These are phyloP conservation scores for Neltuma alba DNA, from an alignment of 306 rosid genomes.

Conservation along the genomic window DNA sequence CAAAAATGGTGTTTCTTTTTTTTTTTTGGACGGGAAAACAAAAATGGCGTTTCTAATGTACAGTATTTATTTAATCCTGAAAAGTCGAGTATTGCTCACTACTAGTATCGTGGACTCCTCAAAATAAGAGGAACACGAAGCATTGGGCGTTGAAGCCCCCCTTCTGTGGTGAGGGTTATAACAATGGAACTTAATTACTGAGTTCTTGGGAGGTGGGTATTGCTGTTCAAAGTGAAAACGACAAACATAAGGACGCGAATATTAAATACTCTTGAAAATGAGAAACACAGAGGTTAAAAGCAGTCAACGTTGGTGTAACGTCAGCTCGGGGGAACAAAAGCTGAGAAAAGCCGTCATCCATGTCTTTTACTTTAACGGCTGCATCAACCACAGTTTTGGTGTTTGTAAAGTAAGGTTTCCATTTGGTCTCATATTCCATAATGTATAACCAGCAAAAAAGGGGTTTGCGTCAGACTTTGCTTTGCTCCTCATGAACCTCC, in stretches of 20 bases:
- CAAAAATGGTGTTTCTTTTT: no score
- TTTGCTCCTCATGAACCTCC: constrained; percentile 10
- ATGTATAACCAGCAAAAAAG: constrained; percentile 12
- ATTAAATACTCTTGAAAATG: not conserved
- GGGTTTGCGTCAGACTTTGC: constrained; percentile 44
- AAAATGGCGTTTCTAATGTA: not conserved
- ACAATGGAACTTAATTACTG: not conserved
- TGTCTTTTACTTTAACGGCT: constrained; percentile 51
- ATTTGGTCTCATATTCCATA: not conserved
- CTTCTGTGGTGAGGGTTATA: not conserved
- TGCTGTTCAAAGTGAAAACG: constrained; percentile 34
- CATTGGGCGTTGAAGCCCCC: constrained; percentile 39
- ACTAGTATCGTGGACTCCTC: constrained; percentile 10
- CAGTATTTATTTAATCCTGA: not conserved
- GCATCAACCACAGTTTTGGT: constrained; percentile 18
- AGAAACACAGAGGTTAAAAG: constrained; percentile 9
- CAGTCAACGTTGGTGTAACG: constrained; percentile 49
- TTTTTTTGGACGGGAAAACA: no score
- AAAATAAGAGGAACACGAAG: not conserved
- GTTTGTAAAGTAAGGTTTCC: constrained; percentile 16
- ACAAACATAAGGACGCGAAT: constrained; percentile 30
- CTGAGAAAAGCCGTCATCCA: constrained; percentile 53
- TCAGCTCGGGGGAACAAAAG: constrained; percentile 52
- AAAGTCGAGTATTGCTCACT: not conserved
- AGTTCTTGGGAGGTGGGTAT: not conserved